These are phyloP conservation scores for Solanum piurae DNA, from an alignment of 257 asterid genomes.

Conservation along the genomic window DNA sequence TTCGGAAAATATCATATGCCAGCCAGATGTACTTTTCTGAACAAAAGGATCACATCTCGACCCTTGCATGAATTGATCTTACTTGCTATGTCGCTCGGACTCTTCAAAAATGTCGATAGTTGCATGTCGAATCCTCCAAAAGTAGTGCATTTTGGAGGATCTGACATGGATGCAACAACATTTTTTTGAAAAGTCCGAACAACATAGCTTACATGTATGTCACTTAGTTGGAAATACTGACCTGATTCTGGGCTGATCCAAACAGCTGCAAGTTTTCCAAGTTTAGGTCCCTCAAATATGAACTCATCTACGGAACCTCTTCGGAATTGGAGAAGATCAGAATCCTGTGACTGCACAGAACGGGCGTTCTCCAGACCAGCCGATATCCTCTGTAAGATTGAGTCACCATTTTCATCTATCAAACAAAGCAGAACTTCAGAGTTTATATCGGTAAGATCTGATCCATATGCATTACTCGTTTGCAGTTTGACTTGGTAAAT, in stretches of 20 bases:
- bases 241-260: slow-evolving; percentile 90
- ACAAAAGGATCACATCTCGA: background rate
- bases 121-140: background rate
- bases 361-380: slow-evolving; percentile 13
- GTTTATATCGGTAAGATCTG: slow-evolving; percentile 50
- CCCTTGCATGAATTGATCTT: background rate
- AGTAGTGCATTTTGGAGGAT: background rate
- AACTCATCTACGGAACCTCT: slow-evolving; percentile 64
- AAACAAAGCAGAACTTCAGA: slow-evolving; percentile 60
- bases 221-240: slow-evolving; percentile 5
- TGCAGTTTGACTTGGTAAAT: slow-evolving; percentile 48
- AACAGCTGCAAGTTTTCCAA: slow-evolving; percentile 59
- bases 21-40: background rate
- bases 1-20: background rate
- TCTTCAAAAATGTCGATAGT: background rate
- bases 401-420: slow-evolving; percentile 65
- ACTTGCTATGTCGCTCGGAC: background rate
- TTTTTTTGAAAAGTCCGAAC: background rate
- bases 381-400: slow-evolving; percentile 68
- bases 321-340: slow-evolving; percentile 40
- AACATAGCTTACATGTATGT: background rate
- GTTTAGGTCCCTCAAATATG: slow-evolving; percentile 62
- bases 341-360: slow-evolving; percentile 12
- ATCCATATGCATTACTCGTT: slow-evolving; percentile 60
- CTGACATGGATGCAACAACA: background rate